Base-by-base conservation (phyloP, 371 early-diverging fungal genomes). In the Mortierella sp. region DNA sequence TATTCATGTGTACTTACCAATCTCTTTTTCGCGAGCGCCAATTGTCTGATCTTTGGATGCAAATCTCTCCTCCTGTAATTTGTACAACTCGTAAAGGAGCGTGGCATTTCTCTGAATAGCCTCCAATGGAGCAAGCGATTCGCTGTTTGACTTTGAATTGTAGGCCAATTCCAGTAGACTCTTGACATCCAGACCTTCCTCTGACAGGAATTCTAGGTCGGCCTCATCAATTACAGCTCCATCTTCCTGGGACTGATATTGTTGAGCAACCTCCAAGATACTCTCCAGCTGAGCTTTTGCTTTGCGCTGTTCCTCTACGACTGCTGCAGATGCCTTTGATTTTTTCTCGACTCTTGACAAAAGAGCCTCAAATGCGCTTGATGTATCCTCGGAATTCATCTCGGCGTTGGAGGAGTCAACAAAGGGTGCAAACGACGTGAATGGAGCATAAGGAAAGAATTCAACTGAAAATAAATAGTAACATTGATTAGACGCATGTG, bases 51-150 rank as follows among this genome's bases (percentile, higher is more conserved):
- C 66, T 51, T 67, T 74, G 34, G 70, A 70, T n/a, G 63, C 66
- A 37, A 74, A 80, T 45, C 80, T 70, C 64, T 80, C 75, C 40
- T 80, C 71, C 55, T 80, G 80, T n/a, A 80, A n/a, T 43, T 51
- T 65, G 56, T 80, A 64, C 17, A 80, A 53, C 28, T 80, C 80
- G 28, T 32, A 70, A 29, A 80, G 55, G 10, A 74, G 47, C 1
- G 64, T 66, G 10, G 80, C 80, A 26, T 80, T 80, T 35, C 55
- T 42, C 67, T 80, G 80, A 34, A 80, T 66, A 2, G 61, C 42
- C 35, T 70, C 75, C 55, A 68, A 43, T 1, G 72, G 72, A 3
- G 73, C 55, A 15, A 47, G 62, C 28, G 58, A 54, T 28, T 62
- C 47, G 19, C 35, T 51, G 19, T 43, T 61, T 13, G 57, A 28